Evolutionary conservation across 2,329 filamentous ascomycete species (phyloP).

Genomic region (Chrysoporthe deuterocubensis): DNA sequence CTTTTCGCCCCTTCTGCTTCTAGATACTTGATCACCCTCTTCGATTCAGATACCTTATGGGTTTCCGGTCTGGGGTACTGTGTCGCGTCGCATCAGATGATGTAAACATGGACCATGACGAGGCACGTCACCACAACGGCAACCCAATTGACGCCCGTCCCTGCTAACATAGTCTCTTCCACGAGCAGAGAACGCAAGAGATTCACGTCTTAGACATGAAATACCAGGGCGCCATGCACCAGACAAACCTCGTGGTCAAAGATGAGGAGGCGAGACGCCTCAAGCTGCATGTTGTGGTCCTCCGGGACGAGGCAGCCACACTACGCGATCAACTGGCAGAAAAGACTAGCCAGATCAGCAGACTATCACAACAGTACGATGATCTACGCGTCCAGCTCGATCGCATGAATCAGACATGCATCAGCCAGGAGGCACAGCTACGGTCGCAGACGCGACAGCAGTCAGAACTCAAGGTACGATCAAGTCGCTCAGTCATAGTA

Average conservation of each 20-base stretch:
- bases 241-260: constrained; percentile 70
- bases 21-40: background rate
- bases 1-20: background rate
- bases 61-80: constrained; percentile 33
- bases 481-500: background rate
- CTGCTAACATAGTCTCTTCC: constrained; percentile 5
- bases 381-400: constrained; percentile 48
- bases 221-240: constrained; percentile 68
- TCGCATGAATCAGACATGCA: constrained; percentile 46
- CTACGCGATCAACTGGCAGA: constrained; percentile 66
- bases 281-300: constrained; percentile 69
- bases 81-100: constrained; percentile 35
- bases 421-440: constrained; percentile 51
- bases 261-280: constrained; percentile 76
- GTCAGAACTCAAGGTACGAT: constrained; percentile 50
- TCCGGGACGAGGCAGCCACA: constrained; percentile 74
- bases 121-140: constrained; percentile 37
- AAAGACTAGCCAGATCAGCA: constrained; percentile 63
- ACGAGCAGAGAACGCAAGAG: constrained; percentile 46
- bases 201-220: constrained; percentile 68
- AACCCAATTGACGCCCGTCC: background rate
- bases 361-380: constrained; percentile 46
- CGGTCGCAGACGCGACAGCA: constrained; percentile 55
- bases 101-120: constrained; percentile 43
- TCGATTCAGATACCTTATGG: background rate